Percentiles rank a stretch among this genome's conserved stretches.
phyloP scores from a whole-genome alignment of 2,329 filamentous ascomycete species.

The Botrytis fragariae region DNA sequence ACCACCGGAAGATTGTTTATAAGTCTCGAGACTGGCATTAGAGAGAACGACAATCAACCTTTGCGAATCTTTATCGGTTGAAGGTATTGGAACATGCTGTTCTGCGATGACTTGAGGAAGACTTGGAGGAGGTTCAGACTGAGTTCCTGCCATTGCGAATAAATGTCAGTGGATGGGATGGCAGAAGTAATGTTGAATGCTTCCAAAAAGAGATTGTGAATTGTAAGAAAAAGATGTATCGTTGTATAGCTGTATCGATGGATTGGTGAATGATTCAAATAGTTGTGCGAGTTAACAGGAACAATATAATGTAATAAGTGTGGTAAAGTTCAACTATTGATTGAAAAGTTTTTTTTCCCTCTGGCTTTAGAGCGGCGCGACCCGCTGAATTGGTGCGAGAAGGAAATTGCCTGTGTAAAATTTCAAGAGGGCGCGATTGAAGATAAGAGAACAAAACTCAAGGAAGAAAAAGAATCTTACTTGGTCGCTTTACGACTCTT shows the following conservation, averaged over 20 bases:
- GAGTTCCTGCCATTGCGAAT: slow-evolving; percentile 64
- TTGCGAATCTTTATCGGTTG: slow-evolving; percentile 85
- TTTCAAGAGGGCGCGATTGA: not conserved
- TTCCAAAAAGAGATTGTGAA: not conserved
- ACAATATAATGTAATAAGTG: not conserved
- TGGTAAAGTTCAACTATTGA: not conserved
- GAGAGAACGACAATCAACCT: slow-evolving; percentile 93
- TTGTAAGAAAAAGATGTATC: not conserved
- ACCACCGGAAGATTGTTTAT: slow-evolving; percentile 80
- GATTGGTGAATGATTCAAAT: slow-evolving; percentile 17
- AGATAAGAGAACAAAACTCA: not conserved
- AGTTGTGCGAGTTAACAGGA: not conserved
- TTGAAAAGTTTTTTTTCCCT: not conserved
- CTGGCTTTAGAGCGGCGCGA: slow-evolving; percentile 6
- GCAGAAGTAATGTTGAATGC: slow-evolving; percentile 17
- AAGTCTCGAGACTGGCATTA: slow-evolving; percentile 96
- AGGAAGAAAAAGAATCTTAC: slow-evolving; percentile 29
- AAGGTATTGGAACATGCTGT: slow-evolving; percentile 80
- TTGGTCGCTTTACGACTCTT: slow-evolving; percentile 35
- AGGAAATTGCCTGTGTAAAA: not conserved
- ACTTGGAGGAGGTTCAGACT: slow-evolving; percentile 88
- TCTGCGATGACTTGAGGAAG: slow-evolving; percentile 92
- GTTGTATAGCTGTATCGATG: not conserved
- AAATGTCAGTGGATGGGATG: slow-evolving; percentile 29
- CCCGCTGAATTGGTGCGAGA: not conserved